These are phyloP conservation scores for Favolaschia claudopus DNA, from an alignment of 768 basidiomycete species.

Conservation along the genomic window DNA sequence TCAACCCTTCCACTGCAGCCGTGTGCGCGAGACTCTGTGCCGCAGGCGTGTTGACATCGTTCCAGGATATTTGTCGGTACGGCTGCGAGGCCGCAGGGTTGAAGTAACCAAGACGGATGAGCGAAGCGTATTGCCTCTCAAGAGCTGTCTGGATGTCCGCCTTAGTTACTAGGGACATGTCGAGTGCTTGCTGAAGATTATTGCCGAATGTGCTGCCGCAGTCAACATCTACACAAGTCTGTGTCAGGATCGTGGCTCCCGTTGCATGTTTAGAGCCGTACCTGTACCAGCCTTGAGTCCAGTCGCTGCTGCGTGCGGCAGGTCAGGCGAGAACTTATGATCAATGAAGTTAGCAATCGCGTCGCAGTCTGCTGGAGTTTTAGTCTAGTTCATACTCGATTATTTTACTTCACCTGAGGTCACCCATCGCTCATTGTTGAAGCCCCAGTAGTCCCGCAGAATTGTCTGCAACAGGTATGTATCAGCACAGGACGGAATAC, in stretches of 20 bases:
- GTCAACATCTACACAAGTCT: no score
- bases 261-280: no score
- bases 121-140: conserved; percentile 57
- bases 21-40: conserved; percentile 58
- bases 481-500: conserved; percentile 62
- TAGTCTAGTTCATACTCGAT: no score
- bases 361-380: conserved; percentile 56
- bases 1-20: conserved; percentile 62
- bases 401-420: no score
- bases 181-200: conserved; percentile 56
- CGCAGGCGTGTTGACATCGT: conserved; percentile 53
- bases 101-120: conserved; percentile 65
- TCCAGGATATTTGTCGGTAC: conserved; percentile 57
- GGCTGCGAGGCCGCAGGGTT: conserved; percentile 58
- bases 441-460: conserved; percentile 59
- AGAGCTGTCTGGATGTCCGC: conserved; percentile 52
- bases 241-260: no score
- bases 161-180: conserved; percentile 54
- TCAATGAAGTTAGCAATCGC: conserved; percentile 57
- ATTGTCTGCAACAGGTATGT: conserved; percentile 60
- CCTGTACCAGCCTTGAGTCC: conserved; percentile 60
- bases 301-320: conserved; percentile 56
- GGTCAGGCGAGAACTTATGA: conserved; percentile 55
- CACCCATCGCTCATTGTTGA: conserved; percentile 60
- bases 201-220: conserved; percentile 57